phyloP scores from a whole-genome alignment of 441 rosid species.

The Brassica balearica region DNA sequence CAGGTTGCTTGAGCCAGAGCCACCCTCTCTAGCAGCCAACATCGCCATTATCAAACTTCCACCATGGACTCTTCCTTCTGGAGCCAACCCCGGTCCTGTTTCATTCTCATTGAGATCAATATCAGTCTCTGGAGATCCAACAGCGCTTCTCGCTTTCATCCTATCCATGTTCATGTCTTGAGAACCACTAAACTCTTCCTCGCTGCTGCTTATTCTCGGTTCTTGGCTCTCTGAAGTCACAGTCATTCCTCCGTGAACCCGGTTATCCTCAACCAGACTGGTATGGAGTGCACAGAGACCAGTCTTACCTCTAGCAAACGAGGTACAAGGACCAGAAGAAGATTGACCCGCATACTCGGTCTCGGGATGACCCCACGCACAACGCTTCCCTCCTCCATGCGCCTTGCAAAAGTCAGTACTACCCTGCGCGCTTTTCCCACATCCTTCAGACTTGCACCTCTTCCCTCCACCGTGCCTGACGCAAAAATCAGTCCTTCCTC shows the following conservation, averaged over 20 bases:
- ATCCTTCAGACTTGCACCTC: constrained; percentile 84
- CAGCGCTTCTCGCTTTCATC: constrained; percentile 44
- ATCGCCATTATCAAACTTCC: constrained; percentile 94
- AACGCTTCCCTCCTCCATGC: constrained; percentile 98
- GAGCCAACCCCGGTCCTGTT: constrained; percentile 46
- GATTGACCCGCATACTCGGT: constrained; percentile 65
- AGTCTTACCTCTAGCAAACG: constrained; percentile 91
- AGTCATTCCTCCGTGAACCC: constrained; percentile 88
- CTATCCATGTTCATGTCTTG: constrained; percentile 71
- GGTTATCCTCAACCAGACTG: constrained; percentile 83
- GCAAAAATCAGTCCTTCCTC: constrained; percentile 94
- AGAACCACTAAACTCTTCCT: constrained; percentile 53
- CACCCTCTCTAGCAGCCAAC: constrained; percentile 55
- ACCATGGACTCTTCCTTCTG: constrained; percentile 98
- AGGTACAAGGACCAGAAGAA: constrained; percentile 70
- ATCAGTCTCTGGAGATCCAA: constrained; percentile 45
- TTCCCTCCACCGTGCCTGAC: constrained; percentile 99
- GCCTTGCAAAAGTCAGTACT: constrained; percentile 98
- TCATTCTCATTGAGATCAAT: constrained; percentile 53
- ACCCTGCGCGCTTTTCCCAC: constrained; percentile 97
- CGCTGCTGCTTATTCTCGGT: constrained; percentile 44
- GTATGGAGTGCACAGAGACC: constrained; percentile 93
- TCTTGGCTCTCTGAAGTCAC: constrained; percentile 67
- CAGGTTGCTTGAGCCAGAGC: constrained; percentile 43
- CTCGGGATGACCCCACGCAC: constrained; percentile 92